Evolutionary conservation across 108 stramenopile species (phyloP).

Genomic region (Cyclostephanos invisitatus): DNA sequence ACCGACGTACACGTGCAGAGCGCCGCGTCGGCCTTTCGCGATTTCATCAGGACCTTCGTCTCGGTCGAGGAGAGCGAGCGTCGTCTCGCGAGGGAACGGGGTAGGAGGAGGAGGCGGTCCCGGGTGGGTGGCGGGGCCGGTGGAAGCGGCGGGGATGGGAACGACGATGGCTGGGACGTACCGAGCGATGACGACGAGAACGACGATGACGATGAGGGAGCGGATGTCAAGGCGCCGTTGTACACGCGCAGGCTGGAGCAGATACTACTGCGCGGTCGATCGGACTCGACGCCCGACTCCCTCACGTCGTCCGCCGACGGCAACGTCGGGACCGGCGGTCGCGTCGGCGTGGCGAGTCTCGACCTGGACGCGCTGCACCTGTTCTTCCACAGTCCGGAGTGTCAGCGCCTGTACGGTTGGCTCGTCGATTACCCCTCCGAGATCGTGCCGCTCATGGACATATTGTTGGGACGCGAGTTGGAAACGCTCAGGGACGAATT

Average conservation of each 20-base stretch:
- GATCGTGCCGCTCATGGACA: constrained; percentile 95
- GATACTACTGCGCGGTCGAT: constrained; percentile 35
- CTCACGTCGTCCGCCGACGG: constrained; percentile 31
- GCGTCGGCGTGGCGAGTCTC: constrained; percentile 59
- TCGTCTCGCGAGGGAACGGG: constrained; percentile 12
- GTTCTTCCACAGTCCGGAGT: constrained; percentile 78
- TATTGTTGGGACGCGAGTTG: constrained; percentile 75
- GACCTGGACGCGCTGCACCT: constrained; percentile 94
- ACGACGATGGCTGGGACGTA: constrained; percentile 22
- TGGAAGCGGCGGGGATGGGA: constrained; percentile 18
- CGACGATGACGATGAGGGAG: constrained; percentile 34
- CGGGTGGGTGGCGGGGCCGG: constrained; percentile 17
- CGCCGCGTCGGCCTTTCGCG: constrained; percentile 75
- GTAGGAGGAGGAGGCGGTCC: constrained; percentile 8
- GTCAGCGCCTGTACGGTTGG: constrained; percentile 90
- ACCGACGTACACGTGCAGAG: constrained; percentile 79
- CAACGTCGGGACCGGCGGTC: constrained; percentile 22
- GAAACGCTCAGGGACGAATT: constrained; percentile 41
- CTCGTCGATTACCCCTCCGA: constrained; percentile 94
- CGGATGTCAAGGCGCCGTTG: constrained; percentile 36
- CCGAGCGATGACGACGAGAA: constrained; percentile 30
- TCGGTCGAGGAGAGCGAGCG: constrained; percentile 55
- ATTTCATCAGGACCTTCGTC: constrained; percentile 74
- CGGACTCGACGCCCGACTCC: constrained; percentile 31
- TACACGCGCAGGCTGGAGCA: constrained; percentile 30